Evolutionary conservation across 805 yeast genomes (phyloP).

Genomic region (Yamadazyma takamatsuzukensis): DNA sequence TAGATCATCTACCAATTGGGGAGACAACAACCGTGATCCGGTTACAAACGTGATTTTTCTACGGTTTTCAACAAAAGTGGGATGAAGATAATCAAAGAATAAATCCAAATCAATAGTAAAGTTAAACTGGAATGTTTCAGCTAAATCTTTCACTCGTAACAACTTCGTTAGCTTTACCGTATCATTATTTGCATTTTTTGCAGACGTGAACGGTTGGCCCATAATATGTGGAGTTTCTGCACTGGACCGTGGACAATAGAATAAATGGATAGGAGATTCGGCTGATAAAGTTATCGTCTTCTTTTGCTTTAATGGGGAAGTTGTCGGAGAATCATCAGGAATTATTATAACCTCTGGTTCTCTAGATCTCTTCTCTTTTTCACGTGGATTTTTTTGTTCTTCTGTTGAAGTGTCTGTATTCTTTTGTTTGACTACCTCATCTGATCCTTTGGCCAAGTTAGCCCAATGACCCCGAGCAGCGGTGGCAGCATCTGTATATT

Average conservation of each 20-base stretch:
- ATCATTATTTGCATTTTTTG: constrained; percentile 17
- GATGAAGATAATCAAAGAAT: constrained; percentile 30
- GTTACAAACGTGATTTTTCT: constrained; percentile 28
- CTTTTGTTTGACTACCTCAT: not conserved
- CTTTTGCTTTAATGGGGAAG: not conserved
- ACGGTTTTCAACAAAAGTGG: constrained; percentile 14
- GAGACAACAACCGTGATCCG: constrained; percentile 16
- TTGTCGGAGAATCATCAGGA: too few relatives aligned
- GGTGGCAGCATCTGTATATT: too few relatives aligned
- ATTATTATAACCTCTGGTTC: not conserved
- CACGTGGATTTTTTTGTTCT: constrained; percentile 1
- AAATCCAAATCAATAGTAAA: constrained; percentile 43
- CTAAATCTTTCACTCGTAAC: constrained; percentile 29
- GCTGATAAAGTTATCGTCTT: not conserved
- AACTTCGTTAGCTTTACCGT: constrained; percentile 24
- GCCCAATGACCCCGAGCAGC: constrained; percentile 26
- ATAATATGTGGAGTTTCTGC: too few relatives aligned
- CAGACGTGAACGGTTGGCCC: constrained; percentile 4
- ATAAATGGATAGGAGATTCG: constrained; percentile 20
- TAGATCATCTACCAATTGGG: not conserved
- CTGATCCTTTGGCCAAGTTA: constrained; percentile 13
- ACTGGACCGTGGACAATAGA: constrained; percentile 29
- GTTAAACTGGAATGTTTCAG: constrained; percentile 44
- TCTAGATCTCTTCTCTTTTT: constrained; percentile 1
- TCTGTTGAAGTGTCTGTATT: constrained; percentile 1